Evolutionary conservation across 2,329 filamentous ascomycete genomes (phyloP), one percentile per base, ranked within the genome.

Genomic region (Epichloe aotearoae): DNA sequence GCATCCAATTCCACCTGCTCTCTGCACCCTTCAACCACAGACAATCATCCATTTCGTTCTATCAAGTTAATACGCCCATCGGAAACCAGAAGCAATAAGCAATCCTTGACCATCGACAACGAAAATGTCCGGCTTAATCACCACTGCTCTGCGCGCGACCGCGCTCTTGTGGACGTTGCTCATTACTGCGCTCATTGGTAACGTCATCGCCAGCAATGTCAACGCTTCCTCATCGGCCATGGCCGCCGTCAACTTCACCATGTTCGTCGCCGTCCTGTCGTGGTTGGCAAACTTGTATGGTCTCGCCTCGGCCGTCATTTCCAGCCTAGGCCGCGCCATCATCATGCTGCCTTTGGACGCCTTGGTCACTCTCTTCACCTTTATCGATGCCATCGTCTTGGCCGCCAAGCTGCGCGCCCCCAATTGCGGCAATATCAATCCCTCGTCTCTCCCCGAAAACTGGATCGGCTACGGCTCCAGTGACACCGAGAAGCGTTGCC

Each of bases 331-430:
- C 55, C 64, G 79, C 47, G 75, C 76, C 30, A 61, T 81, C 15
- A 64, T 78, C 47, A 66, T 78, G 51, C 63, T 83, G 36, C 70
- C 66, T 14, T 65, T 84, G 46, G 84, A 88, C 65, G 69, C 61
- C 12, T 59, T 80, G 34, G 78, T 80, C 49, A 72, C 76, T 2
- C 64, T 89, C 50, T 85, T 90, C 71, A 83, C 79, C 57, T 80
- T 89, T 61, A 82, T 86, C 64, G 77, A 71, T 51, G 84, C 77
- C 54, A 73, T 90, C 53, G 84, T 86, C 10, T 73, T 87, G 41
- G 77, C 86, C 4, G 82, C 84, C 23, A 82, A 83, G 65, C 74
- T 90, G 8, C 67, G 70, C n/a, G 79, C 76, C 6, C 79, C 82
- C 62, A 82, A 84, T 73, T 91, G 86, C 69, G 71, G 72, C 58